phyloP scores from a whole-genome alignment of 805 yeast genomes.

The Middelhovenomyces tepae region DNA sequence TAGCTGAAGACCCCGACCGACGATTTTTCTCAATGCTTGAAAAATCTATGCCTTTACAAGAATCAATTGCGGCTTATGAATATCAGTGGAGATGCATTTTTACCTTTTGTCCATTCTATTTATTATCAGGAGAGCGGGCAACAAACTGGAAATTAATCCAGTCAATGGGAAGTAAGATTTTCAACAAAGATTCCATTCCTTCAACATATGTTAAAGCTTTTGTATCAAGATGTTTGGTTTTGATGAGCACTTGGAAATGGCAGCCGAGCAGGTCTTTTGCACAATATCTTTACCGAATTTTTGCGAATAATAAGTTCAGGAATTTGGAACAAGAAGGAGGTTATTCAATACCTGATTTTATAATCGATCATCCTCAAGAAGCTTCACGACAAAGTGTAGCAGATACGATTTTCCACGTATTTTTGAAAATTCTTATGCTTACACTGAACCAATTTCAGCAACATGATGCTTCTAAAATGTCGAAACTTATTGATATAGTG shows the following conservation, averaged over 20 bases:
- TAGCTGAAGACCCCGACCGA: no score
- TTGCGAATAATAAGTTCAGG: not conserved
- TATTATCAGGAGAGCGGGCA: no score
- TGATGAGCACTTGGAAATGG: constrained; percentile 1
- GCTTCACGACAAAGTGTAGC: not conserved
- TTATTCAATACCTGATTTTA: not conserved
- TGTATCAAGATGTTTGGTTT: constrained; percentile 1
- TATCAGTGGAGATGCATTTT: no score
- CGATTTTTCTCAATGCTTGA: no score
- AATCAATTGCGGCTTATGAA: no score
- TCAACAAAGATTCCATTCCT: no score
- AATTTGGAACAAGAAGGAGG: constrained; percentile 1
- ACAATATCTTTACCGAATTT: not conserved
- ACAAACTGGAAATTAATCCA: no score
- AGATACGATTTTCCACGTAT: not conserved
- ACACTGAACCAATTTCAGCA: not conserved
- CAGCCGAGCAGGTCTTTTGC: not conserved
- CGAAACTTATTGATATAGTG: not conserved
- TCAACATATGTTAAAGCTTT: constrained; percentile 2
- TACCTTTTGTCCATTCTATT: no score
- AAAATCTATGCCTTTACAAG: no score
- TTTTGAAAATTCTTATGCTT: not conserved
- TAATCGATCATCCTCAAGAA: no score
- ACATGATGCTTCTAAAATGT: not conserved
- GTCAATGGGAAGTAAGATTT: no score